These are phyloP conservation scores for Umbelopsis sp. DNA, from an alignment of 371 early-diverging fungal genomes.

Conservation along the genomic window DNA sequence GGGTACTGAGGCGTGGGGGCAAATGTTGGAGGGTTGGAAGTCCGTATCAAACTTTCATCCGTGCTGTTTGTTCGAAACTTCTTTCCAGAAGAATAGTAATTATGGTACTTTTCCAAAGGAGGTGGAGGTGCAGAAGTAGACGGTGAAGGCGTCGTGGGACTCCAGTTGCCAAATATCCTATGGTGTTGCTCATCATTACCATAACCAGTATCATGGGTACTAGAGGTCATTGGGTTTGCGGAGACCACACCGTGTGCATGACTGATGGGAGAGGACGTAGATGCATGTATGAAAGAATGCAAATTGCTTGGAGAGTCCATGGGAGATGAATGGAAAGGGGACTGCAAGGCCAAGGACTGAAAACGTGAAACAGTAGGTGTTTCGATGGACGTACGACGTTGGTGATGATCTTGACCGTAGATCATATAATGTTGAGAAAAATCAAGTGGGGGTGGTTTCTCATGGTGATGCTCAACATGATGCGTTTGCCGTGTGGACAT, in stretches of 20 bases:
- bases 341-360: slow-evolving; percentile 12
- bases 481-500: not conserved
- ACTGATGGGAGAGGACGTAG: not conserved
- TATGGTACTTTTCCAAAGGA: not conserved
- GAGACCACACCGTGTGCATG: not conserved
- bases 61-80: slow-evolving; percentile 7
- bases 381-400: slow-evolving; percentile 13
- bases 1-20: slow-evolving; percentile 1
- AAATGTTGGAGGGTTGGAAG: not conserved
- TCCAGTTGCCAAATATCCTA: slow-evolving; percentile 18
- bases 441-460: not conserved
- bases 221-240: slow-evolving; percentile 7
- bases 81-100: slow-evolving; percentile 3
- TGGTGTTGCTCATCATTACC: slow-evolving; percentile 15
- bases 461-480: not conserved
- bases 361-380: slow-evolving; percentile 11
- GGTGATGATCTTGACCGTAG: slow-evolving; percentile 5
- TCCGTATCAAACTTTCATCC: not conserved
- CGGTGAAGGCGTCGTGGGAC: slow-evolving; percentile 13
- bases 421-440: slow-evolving; percentile 4
- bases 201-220: not conserved
- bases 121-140: not conserved
- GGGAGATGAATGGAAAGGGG: slow-evolving; percentile 14
- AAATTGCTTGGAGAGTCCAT: slow-evolving; percentile 9
- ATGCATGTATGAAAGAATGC: not conserved